Evolutionary conservation across 768 basidiomycete species (phyloP), one percentile per base, ranked within the genome.

Genomic region (Hericium rajendrae): DNA sequence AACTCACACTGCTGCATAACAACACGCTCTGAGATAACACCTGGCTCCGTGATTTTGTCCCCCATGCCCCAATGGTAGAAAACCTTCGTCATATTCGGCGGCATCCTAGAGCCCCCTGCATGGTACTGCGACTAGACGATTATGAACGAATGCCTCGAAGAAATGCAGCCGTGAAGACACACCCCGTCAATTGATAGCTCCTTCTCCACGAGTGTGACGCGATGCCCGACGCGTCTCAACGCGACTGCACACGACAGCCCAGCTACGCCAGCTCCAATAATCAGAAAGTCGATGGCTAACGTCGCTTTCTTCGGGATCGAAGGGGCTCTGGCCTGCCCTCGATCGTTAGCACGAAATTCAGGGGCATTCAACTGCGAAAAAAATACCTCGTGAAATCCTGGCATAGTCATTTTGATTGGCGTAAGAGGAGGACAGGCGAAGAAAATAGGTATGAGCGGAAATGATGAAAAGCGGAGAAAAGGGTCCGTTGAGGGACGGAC

Each of bases 81-180:
- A 2, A 75, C 67, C 55, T 72, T 70, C 48, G 69, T 67, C 64
- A 72, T 64, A 54, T 74, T 75, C 1, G 74, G 73, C 28, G 72
- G 68, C 53, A 73, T 60, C 1, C 70, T 64, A 22, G 69, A 53
- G 4, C 71, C 71, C 12, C 68, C 62, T 26, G 57, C 15, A 38
- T 49, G 51, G 38, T 56, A 9, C 54, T 60, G n/a, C 18, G n/a
- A 52, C 38, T 49, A 40, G 32, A 37, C 58, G 38, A 28, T 28
- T 4, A 12, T 16, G 15, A 24, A 40, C 22, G 11, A 22, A 50
- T 13, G 37, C 32, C 22, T 10, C 8, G 46, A 13, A 13, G 9
- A 15, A 9, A 46, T n/a, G 43, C n/a, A 46, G 32, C 6, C 24
- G 48, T 43, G 38, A 28, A 32, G 13, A 63, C 69, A 55, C 53